Base-by-base conservation (phyloP, 345 rosid species). In the Geranium brycei region DNA sequence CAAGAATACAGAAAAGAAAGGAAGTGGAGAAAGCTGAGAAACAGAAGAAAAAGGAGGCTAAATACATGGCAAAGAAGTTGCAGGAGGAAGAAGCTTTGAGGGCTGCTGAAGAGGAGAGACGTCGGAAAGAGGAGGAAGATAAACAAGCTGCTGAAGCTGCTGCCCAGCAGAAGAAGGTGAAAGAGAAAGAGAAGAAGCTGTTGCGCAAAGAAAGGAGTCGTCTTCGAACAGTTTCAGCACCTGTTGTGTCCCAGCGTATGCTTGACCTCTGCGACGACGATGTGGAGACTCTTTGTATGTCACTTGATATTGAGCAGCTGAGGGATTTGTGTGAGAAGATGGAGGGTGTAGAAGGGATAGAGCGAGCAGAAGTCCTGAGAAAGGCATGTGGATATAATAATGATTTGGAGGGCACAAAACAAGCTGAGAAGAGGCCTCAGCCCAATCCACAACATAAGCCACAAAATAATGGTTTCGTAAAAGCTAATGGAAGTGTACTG, bases 131-230 rank as follows among this genome's bases (percentile, higher is more conserved):
- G 51, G 95, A 84, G 79, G 96, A 95, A 74, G 95, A 74, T 51
- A 87, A 70, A 63, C 82, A 70, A 66, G 95, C 93, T 67, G 87
- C 88, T 51, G 99, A 88, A 75, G 87, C 85, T 81, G 95, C 86
- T 19, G 77, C 67, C 13, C 95, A 80, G 66, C 92, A 95, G 62
- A 95, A 88, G 85, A 91, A 85, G 71, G 65, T 66, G 4, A 95
- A 85, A 75, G 99, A 91, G 81, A 91, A 78, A 73, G 99, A 88
- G 69, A 95, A 95, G 88, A 95, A 91, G 74, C 91, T 95, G 64
- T 65, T 95, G 63, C 82, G 97, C 53, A 91, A 83, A 79, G 99
- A 95, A 77, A 73, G 96, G 51, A 81, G 79, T 60, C 97, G 91
- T 47, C 91, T 95, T 61, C 83, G 99, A 68, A 72, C 82, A 11